Percentiles rank a stretch among this genome's conserved stretches.
Evolutionary conservation across 177 flowering plant genomes (phyloP).

Genomic region (Vitis hybrid): DNA sequence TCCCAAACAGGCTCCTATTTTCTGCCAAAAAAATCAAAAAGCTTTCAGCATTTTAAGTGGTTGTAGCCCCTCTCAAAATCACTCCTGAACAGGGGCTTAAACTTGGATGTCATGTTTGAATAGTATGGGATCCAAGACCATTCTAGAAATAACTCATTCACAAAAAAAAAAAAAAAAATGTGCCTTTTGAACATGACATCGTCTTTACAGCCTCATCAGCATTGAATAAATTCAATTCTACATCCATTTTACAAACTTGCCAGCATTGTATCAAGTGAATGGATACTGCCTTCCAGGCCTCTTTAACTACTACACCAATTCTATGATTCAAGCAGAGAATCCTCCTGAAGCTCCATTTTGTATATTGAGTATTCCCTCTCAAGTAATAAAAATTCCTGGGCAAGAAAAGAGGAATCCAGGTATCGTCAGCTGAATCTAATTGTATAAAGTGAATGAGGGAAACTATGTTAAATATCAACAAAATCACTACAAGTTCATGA

Average conservation of each 20-base stretch:
- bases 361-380: slow-evolving; percentile 81
- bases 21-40: too few species aligned
- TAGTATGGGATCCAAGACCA: too few species aligned
- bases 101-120: too few species aligned
- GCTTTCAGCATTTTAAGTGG: too few species aligned
- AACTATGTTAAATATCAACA: background rate
- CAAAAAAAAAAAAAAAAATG: too few species aligned
- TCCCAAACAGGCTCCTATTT: too few species aligned
- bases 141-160: too few species aligned
- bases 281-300: background rate
- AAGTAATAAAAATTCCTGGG: slow-evolving; percentile 78
- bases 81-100: too few species aligned
- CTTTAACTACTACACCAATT: background rate
- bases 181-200: background rate
- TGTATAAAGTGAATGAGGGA: background rate
- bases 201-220: too few species aligned
- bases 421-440: slow-evolving; percentile 4
- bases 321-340: slow-evolving; percentile 13
- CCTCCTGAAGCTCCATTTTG: slow-evolving; percentile 71
- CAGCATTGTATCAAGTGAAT: background rate
- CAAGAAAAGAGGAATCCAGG: background rate
- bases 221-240: background rate
- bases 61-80: too few species aligned
- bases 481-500: background rate
- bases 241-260: background rate